phyloP scores from a whole-genome alignment of 2,329 filamentous ascomycete species.

The Beauveria asiatica region DNA sequence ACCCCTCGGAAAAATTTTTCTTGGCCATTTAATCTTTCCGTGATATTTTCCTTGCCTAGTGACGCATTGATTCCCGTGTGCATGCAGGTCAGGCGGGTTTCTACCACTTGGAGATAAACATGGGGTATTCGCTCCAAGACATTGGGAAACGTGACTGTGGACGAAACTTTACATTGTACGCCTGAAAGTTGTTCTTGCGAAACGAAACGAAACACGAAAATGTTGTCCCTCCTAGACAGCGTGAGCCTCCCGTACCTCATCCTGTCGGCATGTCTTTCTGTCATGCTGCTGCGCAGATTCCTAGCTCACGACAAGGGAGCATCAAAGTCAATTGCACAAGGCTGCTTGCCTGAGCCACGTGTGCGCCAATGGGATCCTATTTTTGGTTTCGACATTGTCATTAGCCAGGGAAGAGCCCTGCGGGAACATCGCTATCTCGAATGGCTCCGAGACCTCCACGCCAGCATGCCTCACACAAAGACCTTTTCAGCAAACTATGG shows the following conservation, averaged over 20 bases:
- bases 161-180: no score
- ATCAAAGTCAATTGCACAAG: background rate
- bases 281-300: background rate
- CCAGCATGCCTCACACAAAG: constrained; percentile 12
- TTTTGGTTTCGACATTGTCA: constrained; percentile 15
- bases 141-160: no score
- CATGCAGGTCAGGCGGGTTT: no score
- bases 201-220: background rate
- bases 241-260: background rate
- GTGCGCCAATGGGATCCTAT: constrained; percentile 14
- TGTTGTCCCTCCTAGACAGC: background rate
- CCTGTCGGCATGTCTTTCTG: background rate
- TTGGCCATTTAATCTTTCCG: no score
- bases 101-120: no score
- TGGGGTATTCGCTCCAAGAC: no score
- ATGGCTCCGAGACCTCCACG: constrained; percentile 15
- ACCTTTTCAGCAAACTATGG: constrained; percentile 17
- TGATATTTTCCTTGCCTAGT: no score
- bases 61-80: no score
- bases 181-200: no score
- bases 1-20: no score
- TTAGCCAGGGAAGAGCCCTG: constrained; percentile 14
- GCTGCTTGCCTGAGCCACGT: constrained; percentile 10
- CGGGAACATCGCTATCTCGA: constrained; percentile 15
- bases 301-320: no score